Evolutionary conservation across 1,284 basidiomycete genomes (phyloP), one percentile per base, ranked within the genome.

Genomic region (Ganoderma sinense): DNA sequence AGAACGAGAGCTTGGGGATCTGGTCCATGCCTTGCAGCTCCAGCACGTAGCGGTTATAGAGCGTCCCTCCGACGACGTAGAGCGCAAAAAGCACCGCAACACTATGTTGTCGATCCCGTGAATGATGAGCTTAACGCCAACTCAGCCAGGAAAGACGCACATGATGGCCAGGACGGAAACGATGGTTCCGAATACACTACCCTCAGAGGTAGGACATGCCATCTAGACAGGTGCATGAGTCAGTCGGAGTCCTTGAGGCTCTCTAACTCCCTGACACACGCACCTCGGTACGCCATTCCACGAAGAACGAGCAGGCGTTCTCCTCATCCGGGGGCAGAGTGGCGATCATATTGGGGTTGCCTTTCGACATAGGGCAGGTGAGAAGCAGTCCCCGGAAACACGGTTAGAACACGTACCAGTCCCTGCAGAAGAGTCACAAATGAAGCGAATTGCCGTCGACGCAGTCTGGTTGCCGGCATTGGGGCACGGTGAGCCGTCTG

Each of bases 201-300:
- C 82, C 78, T 90, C 88, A 26, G 85, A 84, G 0, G 85, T 87
- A 5, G 91, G 86, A 75, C 91, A 94, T 40, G 92, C 92, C 77
- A 84, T 85, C 91, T 92, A 68, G 23, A 65, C 2, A 59, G 48
- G 45, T 39, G 29, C 16, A 45, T 41, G 63, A 20, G 58, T 73
- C 36, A 67, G 62, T 40, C 16, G 29, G 56, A 64, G 69, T 5
- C 68, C 56, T 61, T 36, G 61, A 55, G n/a, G 45, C 45, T 26
- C 23, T 56, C 40, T 40, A 56, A 58, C n/a, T 41, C 53, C 53
- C 8, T 51, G 66, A 64, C 67, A 58, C 86, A 77, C 72, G 29
- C 31, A 92, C 93, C 74, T 87, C 87, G 26, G 90, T 93, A 68
- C 85, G 84, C 92, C 91, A 94, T 81, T 94, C 92, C 60, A 93